These are phyloP conservation scores for Irpex rosettiformis DNA, from an alignment of 1,284 basidiomycete genomes.

Conservation along the genomic window DNA sequence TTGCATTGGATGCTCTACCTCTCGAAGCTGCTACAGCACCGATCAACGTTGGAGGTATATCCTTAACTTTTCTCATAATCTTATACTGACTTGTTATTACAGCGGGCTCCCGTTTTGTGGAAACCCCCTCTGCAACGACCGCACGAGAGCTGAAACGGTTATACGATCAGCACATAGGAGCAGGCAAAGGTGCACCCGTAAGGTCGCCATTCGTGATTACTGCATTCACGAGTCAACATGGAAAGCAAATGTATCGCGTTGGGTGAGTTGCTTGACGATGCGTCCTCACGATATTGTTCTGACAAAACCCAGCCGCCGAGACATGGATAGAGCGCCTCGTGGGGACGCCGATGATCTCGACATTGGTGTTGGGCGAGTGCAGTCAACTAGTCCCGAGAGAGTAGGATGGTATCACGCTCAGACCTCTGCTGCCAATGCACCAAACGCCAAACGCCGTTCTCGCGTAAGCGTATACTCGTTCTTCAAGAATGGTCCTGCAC, in stretches of 20 bases:
- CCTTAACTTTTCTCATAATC: neutral
- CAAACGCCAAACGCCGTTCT: conserved; percentile 44
- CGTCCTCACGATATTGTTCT: conserved; percentile 5
- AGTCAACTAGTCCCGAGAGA: conserved; percentile 12
- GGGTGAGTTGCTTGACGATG: conserved; percentile 45
- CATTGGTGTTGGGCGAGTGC: conserved; percentile 16
- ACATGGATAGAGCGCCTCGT: conserved; percentile 47
- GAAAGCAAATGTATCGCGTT: conserved; percentile 68
- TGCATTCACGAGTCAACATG: conserved; percentile 73
- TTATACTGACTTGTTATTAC: neutral
- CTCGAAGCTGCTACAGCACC: conserved; percentile 55
- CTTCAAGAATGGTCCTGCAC: conserved; percentile 38
- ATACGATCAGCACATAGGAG: conserved; percentile 65
- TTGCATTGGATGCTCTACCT: conserved; percentile 30
- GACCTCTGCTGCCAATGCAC: conserved; percentile 15
- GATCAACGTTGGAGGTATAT: conserved; percentile 60
- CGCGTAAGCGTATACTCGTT: conserved; percentile 68
- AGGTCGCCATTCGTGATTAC: conserved; percentile 78
- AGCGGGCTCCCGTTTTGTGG: conserved; percentile 67
- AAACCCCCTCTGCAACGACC: conserved; percentile 69
- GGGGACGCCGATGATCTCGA: conserved; percentile 30
- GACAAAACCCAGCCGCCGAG: conserved; percentile 31
- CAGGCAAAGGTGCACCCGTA: conserved; percentile 46
- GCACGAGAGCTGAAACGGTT: conserved; percentile 71
- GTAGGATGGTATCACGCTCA: conserved; percentile 11